These are phyloP conservation scores for Fusarium aywerte DNA, from an alignment of 2,329 filamentous ascomycete genomes.

Conservation along the genomic window DNA sequence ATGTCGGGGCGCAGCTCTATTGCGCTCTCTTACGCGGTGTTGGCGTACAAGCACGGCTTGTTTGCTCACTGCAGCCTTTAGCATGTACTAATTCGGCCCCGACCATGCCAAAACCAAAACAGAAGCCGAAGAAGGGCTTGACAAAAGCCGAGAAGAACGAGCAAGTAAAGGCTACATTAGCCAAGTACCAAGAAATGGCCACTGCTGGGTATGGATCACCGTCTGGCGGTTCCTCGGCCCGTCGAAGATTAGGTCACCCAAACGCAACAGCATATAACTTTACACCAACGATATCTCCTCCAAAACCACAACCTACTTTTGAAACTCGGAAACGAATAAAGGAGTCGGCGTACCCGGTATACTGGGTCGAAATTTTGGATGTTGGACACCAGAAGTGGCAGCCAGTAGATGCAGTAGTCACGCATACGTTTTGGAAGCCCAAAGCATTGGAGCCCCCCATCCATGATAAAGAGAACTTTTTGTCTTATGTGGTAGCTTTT, in stretches of 20 bases:
- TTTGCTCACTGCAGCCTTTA: constrained; percentile 89
- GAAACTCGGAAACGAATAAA: constrained; percentile 59
- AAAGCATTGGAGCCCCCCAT: constrained; percentile 84
- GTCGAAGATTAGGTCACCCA: constrained; percentile 64
- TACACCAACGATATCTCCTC: constrained; percentile 56
- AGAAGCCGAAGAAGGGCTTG: constrained; percentile 41
- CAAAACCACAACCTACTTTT: constrained; percentile 47
- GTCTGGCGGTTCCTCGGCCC: constrained; percentile 52
- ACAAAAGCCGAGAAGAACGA: constrained; percentile 50
- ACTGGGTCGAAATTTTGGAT: constrained; percentile 95
- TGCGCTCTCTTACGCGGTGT: constrained; percentile 85
- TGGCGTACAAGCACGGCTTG: constrained; percentile 83
- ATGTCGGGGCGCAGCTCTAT: constrained; percentile 89
- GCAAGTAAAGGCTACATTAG: constrained; percentile 54
- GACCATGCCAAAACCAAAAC: constrained; percentile 56
- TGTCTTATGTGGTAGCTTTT: constrained; percentile 88
- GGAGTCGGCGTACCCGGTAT: constrained; percentile 84
- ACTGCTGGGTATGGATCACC: constrained; percentile 46
- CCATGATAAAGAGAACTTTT: constrained; percentile 77
- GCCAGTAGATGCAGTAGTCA: constrained; percentile 85
- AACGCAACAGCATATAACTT: constrained; percentile 64
- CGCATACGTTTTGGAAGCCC: constrained; percentile 78
- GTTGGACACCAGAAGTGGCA: constrained; percentile 91
- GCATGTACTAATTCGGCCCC: constrained; percentile 70
- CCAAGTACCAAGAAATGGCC: constrained; percentile 53